These are phyloP conservation scores for Boletus sp. DNA, from an alignment of 768 basidiomycete species.

Conservation along the genomic window DNA sequence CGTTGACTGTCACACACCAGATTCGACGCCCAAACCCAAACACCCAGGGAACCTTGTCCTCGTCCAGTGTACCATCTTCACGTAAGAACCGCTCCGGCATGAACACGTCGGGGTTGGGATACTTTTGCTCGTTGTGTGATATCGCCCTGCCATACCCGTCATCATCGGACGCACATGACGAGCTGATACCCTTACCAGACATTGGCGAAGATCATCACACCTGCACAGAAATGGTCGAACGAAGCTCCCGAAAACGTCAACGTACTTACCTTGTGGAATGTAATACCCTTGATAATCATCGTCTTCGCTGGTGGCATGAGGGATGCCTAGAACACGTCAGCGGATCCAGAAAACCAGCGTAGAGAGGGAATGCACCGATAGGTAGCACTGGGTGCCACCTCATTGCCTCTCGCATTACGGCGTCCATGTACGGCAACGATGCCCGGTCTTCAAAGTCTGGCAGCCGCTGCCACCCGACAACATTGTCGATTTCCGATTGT, in stretches of 20 bases:
- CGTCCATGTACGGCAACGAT: conserved; percentile 34
- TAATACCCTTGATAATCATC: conserved; percentile 37
- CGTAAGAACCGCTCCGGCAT: conserved; percentile 39
- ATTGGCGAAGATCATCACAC: conserved; percentile 10
- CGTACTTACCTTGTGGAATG: conserved; percentile 28
- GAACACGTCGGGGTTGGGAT: conserved; percentile 34
- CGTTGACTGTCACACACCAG: no score
- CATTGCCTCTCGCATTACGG: conserved; percentile 34
- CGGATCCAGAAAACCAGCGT: no score
- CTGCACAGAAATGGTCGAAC: conserved; percentile 2
- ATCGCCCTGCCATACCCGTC: conserved; percentile 33
- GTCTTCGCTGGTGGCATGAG: conserved; percentile 38
- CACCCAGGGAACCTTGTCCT: conserved; percentile 5
- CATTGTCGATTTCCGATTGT: conserved; percentile 34
- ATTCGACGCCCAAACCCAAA: conserved; percentile 1
- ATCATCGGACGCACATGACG: background rate
- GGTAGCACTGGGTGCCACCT: conserved; percentile 28
- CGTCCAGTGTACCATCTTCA: conserved; percentile 14
- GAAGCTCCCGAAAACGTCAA: background rate
- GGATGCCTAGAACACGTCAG: conserved; percentile 32
- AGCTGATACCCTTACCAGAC: conserved; percentile 3
- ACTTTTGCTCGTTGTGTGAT: conserved; percentile 37
- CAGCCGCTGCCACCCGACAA: conserved; percentile 28
- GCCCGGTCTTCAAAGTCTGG: conserved; percentile 31
- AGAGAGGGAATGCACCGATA: conserved; percentile 15